Evolutionary conservation across 331 rosid genomes (phyloP), one percentile per base, ranked within the genome.

Genomic region (Prunus yedoensis): DNA sequence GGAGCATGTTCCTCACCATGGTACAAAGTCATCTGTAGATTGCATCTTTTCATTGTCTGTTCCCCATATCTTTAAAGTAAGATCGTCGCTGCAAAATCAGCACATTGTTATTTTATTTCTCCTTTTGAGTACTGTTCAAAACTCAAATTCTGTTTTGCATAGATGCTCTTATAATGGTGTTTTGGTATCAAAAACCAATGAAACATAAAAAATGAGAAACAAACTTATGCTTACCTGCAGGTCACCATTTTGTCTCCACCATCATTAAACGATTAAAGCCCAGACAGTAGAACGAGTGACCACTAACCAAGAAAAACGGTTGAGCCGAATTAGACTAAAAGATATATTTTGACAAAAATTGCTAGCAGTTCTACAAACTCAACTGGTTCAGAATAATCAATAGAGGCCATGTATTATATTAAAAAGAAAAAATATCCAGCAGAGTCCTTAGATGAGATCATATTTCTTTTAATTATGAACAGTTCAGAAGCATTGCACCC

Each of bases 231-330:
- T 45, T 82, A 93, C 97, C 98, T 87, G 83, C 93, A 87, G 47
- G 92, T 82, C 75, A 89, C 97, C 93, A 93, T 87, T 85, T 87
- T 93, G 85, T 93, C 93, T 77, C 96, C 98, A 13, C 74, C 69
- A 38, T 86, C 73, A 82, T 88, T 88, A 74, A 93, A 87, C 25
- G 97, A 91, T 28, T n/a, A 93, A 71, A 69, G 93, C 96, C 97
- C 98, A 93, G 41, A 91, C 88, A 28, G 96, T 93, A 65, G 94
- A 89, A 62, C n/a, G 96, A 81, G 77, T 93, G 98, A 63, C 97
- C 94, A n/a, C 97, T 93, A 88, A 78, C 63, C n/a, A 86, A 74
- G 52, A 63, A 79, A 52, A 74, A 15, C 64, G 4, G 70, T 49
- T n/a, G 5, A 66, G 57, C 54, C 27, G 61, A 70, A 62, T 78